Base-by-base conservation (phyloP, 2,329 filamentous ascomycete species). In the Colletotrichum salicis region DNA sequence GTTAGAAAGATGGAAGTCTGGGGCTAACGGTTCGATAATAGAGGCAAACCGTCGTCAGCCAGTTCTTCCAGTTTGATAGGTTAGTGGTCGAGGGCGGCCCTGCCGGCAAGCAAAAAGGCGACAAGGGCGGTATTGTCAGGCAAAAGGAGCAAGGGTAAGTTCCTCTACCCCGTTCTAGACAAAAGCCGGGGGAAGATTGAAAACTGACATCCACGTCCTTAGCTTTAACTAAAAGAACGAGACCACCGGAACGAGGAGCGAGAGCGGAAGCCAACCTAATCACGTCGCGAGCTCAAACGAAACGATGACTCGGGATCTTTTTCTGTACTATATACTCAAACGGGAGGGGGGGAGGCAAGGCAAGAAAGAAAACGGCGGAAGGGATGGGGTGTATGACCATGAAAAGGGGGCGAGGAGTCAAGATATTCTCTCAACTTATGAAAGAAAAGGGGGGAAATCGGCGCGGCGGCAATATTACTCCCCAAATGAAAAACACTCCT, bases 1-100 rank as follows among this genome's bases (percentile, higher is more conserved):
- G 13, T 19, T 5, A 68, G 57, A 33, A 12, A 61, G 7, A 33
- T 3, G 1, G 45, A 27, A 27, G 27, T 54, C 62, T 33, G 37
- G 13, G 37, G 22, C 67, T 73, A 64, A 61, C 57, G 24, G 72
- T 33, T 1, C n/a, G 5, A 48, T 51, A 77, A 48, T 85, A 98
- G 96, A 92, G 96, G 80, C 96, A 98, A 92, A 97, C 96, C 12
- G 89, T 96, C 62, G 90, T 99, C 79, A 97, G 95, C 80, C 94
- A 97, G 80, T 98, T 98, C 84, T 98, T 94, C 85, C 93, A 98
- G 84, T 83, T 97, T 74, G 95, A 98, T 80, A 89, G 91, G 79
- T 88, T 99, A 82, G 96, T 99, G 15, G 94, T 99, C 0, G 96
- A 99, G 83, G 93, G 93, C 22, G 92, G 94, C 71, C 92, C 94